Percentiles rank a stretch among this genome's conserved stretches.
Evolutionary conservation across 257 asterid genomes (phyloP).

Genomic region (Lantana camara): DNA sequence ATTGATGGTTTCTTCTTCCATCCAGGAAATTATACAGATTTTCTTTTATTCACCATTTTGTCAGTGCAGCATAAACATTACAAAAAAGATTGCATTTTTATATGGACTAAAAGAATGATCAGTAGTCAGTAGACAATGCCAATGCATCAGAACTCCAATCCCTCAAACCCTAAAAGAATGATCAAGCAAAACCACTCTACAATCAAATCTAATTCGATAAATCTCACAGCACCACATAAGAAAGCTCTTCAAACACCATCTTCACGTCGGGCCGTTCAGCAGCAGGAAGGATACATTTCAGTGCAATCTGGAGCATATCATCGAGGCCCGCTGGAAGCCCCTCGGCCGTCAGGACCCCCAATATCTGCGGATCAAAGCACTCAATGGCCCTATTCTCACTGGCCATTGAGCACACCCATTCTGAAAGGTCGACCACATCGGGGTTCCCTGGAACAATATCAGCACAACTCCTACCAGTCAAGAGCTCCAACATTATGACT

Average conservation of each 20-base stretch:
- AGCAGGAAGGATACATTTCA: conserved; percentile 74
- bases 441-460: conserved; percentile 56
- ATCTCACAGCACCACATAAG: conserved; percentile 32
- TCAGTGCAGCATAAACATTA: not conserved
- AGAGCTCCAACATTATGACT: conserved; percentile 65
- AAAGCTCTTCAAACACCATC: conserved; percentile 68
- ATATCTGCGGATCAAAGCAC: conserved; percentile 52
- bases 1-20: too few relatives aligned
- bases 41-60: too few relatives aligned
- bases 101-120: conserved; percentile 21
- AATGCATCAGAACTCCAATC: conserved; percentile 12
- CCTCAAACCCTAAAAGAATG: conserved; percentile 12
- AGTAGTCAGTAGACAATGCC: not conserved
- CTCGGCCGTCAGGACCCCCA: conserved; percentile 33
- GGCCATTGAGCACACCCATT: conserved; percentile 77
- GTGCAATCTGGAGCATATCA: conserved; percentile 60
- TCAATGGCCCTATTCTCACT: conserved; percentile 52
- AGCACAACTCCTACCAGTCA: conserved; percentile 70
- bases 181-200: conserved; percentile 6
- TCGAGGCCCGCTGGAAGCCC: conserved; percentile 36
- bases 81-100: conserved; percentile 9
- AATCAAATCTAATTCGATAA: not conserved
- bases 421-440: conserved; percentile 61
- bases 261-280: conserved; percentile 82
- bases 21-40: too few relatives aligned